phyloP scores from a whole-genome alignment of 1,139 yeast genomes.

The Geotrichum carabidarum region DNA sequence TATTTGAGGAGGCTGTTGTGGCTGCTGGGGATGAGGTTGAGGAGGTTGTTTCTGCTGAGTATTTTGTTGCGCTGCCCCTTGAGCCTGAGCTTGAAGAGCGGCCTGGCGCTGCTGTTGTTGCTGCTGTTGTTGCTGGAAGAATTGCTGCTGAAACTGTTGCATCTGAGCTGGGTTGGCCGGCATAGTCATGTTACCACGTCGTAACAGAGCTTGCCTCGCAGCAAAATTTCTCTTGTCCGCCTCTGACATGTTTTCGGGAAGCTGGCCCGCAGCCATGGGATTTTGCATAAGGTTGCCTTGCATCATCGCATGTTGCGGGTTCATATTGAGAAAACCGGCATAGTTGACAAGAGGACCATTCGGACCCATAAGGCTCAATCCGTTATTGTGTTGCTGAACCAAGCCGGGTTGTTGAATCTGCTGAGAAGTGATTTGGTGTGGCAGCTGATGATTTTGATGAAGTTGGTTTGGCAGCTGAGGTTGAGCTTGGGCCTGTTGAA shows the following conservation, averaged over 20 bases:
- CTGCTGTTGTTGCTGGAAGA: constrained; percentile 22
- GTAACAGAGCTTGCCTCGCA: constrained; percentile 11
- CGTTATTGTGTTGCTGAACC: constrained; percentile 21
- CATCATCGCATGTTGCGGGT: constrained; percentile 16
- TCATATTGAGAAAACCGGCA: constrained; percentile 1
- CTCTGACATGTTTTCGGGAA: constrained; percentile 29
- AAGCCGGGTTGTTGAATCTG: constrained; percentile 24
- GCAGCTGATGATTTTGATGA: constrained; percentile 14
- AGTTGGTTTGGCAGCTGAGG: constrained; percentile 8
- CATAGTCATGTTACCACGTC: constrained; percentile 8
- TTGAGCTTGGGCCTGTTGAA: constrained; percentile 27
- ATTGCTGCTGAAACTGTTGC: constrained; percentile 24
- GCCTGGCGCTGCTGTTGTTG: constrained; percentile 23
- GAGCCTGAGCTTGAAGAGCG: constrained; percentile 19
- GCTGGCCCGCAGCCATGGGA: constrained; percentile 17
- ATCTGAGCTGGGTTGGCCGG: constrained; percentile 22
- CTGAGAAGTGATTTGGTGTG: constrained; percentile 22
- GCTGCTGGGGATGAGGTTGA: constrained; percentile 25
- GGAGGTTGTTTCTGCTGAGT: constrained; percentile 30
- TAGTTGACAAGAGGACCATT: constrained; percentile 16
- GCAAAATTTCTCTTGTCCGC: constrained; percentile 29
- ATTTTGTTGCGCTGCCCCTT: constrained; percentile 20
- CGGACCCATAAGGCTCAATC: constrained; percentile 17
- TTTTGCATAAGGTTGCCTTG: constrained; percentile 14
- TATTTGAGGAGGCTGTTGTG: constrained; percentile 29